These are phyloP conservation scores for Huiozyma sinensis DNA, from an alignment of 805 yeast species.

Conservation along the genomic window DNA sequence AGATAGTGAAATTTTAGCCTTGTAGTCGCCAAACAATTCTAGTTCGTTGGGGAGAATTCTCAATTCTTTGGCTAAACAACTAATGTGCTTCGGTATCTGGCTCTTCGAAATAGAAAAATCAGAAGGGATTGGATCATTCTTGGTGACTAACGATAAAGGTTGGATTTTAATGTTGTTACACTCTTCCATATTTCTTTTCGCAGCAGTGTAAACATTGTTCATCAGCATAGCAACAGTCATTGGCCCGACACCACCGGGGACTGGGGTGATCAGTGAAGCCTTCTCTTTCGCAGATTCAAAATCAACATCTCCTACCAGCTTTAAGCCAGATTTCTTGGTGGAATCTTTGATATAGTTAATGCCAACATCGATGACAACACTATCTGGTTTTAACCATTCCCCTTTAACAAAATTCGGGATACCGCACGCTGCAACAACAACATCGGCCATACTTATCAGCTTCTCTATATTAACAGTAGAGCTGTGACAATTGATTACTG, in stretches of 20 bases:
- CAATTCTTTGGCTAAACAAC: slow-evolving; percentile 64
- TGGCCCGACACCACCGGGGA: slow-evolving; percentile 99
- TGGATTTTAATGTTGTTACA: slow-evolving; percentile 34
- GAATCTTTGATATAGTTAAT: slow-evolving; percentile 78
- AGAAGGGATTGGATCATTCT: slow-evolving; percentile 65
- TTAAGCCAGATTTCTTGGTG: slow-evolving; percentile 63
- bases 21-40: slow-evolving; percentile 80
- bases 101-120: slow-evolving; percentile 84
- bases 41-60: slow-evolving; percentile 73
- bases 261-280: slow-evolving; percentile 78
- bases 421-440: slow-evolving; percentile 86
- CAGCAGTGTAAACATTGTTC: slow-evolving; percentile 72
- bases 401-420: slow-evolving; percentile 74
- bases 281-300: slow-evolving; percentile 51
- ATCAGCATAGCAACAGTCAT: slow-evolving; percentile 97
- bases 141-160: slow-evolving; percentile 46
- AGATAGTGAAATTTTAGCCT: slow-evolving; percentile 75
- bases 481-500: slow-evolving; percentile 69
- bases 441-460: slow-evolving; percentile 52
- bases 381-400: slow-evolving; percentile 77
- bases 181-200: slow-evolving; percentile 42
- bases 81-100: slow-evolving; percentile 77
- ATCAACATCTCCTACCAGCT: slow-evolving; percentile 93
- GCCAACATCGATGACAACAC: slow-evolving; percentile 89
- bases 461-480: slow-evolving; percentile 44